Base-by-base conservation (phyloP, 1,284 basidiomycete species). In the Ustilago crameri region DNA sequence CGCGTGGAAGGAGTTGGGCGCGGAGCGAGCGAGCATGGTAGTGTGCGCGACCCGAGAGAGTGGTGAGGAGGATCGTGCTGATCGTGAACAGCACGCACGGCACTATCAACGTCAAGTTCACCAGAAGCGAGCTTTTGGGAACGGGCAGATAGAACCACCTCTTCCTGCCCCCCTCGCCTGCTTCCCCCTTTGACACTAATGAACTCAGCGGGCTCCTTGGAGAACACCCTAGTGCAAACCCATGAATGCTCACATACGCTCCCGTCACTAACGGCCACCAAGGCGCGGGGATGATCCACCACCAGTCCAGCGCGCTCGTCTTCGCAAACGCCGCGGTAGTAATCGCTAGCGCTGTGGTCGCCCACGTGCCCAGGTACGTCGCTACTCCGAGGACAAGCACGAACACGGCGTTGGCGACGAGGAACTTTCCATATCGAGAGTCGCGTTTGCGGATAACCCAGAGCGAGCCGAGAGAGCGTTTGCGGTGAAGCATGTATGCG, bases 221-320 rank as follows among this genome's bases (percentile, higher is more conserved):
- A n/a, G 56, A 59, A 34, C 56, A 59, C 0, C 63, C 63, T 2
- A 59, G 23, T 0, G 35, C 38, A 18, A 65, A 65, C 5, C 63
- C 63, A 18, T 65, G 63, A 8, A 59, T 40, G 48, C 63, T 65
- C 15, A 55, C 41, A 22, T 55, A 65, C 3, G 55, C 51, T 9
- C 56, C 40, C 2, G 40, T 12, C 7, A 53, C 49, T 3, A 66
- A 26, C 4, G 64, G 52, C 32, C 45, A 15, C 57, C 60, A 70
- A 5, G 67, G 67, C 9, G 55, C 23, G n/a, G 67, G 67, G n/a
- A 60, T 38, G 15, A 64, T 17, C 60, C 67, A 70, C 44, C 40
- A 48, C 56, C 56, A 64, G n/a, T 51, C 35, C 18, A 62, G 26
- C 7, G 24, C 12, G 5, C 43, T 24, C 0, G 22, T 9, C 8